Evolutionary conservation across 2,329 filamentous ascomycete genomes (phyloP).

Genomic region (Nemania sp.): DNA sequence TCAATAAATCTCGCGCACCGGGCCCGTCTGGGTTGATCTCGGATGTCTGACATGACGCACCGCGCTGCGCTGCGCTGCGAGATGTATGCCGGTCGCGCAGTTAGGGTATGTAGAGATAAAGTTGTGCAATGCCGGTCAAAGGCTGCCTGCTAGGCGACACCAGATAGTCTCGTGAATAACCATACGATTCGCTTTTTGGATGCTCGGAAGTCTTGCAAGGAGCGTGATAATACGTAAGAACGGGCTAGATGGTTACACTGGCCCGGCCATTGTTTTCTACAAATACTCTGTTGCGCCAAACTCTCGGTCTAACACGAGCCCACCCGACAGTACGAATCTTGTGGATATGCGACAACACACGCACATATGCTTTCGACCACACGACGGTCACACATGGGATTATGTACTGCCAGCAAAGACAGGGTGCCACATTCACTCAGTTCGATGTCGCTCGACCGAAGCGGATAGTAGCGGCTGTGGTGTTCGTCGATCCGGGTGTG

Average conservation of each 20-base stretch:
- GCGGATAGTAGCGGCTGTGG: constrained; percentile 23
- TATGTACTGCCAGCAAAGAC: constrained; percentile 27
- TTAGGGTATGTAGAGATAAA: neutral
- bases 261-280: constrained; percentile 21
- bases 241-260: constrained; percentile 1
- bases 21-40: constrained; percentile 17
- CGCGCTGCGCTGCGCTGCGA: constrained; percentile 1
- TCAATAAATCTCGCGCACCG: constrained; percentile 13
- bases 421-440: constrained; percentile 7
- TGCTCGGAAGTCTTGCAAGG: constrained; percentile 8
- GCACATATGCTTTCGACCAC: constrained; percentile 18
- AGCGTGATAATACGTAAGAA: neutral
- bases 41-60: constrained; percentile 11
- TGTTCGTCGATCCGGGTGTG: constrained; percentile 26
- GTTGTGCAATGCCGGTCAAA: constrained; percentile 22
- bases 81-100: constrained; percentile 15
- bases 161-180: constrained; percentile 12
- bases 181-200: constrained; percentile 11
- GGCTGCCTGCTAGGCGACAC: neutral
- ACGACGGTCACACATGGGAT: constrained; percentile 13
- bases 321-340: constrained; percentile 11
- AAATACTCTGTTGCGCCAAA: constrained; percentile 20
- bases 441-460: constrained; percentile 19
- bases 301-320: neutral
- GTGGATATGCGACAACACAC: constrained; percentile 21